Base-by-base conservation (phyloP, 2,329 filamentous ascomycete species). In the Zymoseptoria ardabiliae region DNA sequence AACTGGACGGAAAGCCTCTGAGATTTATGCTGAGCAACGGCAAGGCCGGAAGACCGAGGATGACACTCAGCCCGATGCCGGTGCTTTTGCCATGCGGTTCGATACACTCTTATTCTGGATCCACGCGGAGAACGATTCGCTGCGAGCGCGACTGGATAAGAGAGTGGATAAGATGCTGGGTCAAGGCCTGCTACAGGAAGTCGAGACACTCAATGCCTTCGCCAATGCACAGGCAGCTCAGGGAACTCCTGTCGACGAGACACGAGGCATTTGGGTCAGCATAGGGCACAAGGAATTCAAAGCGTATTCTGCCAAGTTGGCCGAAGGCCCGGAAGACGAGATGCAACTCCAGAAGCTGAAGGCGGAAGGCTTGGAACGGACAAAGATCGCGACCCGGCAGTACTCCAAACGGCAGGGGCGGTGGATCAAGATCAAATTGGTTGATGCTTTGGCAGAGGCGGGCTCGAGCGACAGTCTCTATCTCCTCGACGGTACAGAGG, bases 261-360 rank as follows among this genome's bases (percentile, higher is more conserved):
- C 84, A 1, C 85, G 86, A 56, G 95, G 94, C 0, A 95, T 99
- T 50, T 99, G 93, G 91, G 89, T 96, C 56, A 94, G 92, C 1
- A 99, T 99, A 62, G 94, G 94, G 0, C 97, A 91, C 75, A 97
- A 95, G 72, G 91, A 99, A 70, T 88, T 97, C 70, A 82, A 89
- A 59, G 80, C 84, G 0, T 96, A 91, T 69, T 76, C 92, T 21
- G 49, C 61, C 10, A 73, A 72, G 4, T 62, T 75, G 3, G 19
- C 62, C 25, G 50, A 54, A 25, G 58, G 61, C 2, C 67, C 75
- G 64, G 62, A 72, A 68, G 56, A 57, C 51, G 69, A 58, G 22
- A 35, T 60, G 50, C 77, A 82, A 3, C 74, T 89, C 1, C 78
- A 82, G 20, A 77, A 77, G 19, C 72, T 91, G 13, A 85, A 82